phyloP scores from a whole-genome alignment of 208 protist genomes.

The Tritrichomonas musculus region DNA sequence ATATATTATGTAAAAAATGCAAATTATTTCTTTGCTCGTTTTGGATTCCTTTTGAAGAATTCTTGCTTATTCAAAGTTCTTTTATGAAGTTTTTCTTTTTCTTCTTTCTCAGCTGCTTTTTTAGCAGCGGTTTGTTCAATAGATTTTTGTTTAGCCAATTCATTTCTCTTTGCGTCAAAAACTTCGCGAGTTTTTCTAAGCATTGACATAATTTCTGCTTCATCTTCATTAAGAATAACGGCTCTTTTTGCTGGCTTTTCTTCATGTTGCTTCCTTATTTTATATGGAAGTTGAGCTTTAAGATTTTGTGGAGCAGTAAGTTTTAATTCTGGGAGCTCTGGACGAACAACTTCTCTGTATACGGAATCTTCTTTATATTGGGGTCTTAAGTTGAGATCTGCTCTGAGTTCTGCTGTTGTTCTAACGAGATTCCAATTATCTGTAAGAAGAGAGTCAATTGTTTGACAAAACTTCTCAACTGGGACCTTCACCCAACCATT shows the following conservation, averaged over 20 bases:
- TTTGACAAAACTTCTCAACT: constrained; percentile 85
- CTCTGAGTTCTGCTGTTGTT: neutral
- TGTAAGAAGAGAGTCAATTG: constrained; percentile 65
- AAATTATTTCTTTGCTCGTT: too few species aligned
- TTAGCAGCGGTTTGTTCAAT: neutral
- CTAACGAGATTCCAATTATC: neutral
- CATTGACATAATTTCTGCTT: neutral
- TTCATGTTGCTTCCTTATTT: neutral
- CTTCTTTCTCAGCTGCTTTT: neutral
- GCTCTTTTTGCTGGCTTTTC: neutral
- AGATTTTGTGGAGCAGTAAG: neutral
- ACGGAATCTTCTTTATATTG: constrained; percentile 34
- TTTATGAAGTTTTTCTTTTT: neutral
- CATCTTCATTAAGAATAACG: neutral
- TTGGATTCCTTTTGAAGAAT: neutral
- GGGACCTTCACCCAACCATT: constrained; percentile 89
- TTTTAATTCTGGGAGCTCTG: neutral
- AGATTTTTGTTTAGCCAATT: neutral
- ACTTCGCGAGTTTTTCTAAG: neutral
- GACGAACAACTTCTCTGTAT: neutral
- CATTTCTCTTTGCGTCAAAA: neutral
- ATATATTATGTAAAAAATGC: too few species aligned
- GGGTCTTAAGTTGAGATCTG: constrained; percentile 20
- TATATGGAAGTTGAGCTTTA: neutral
- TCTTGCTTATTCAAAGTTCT: neutral